These are phyloP conservation scores for Rhodomyrtus tomentosa DNA, from an alignment of 345 rosid genomes.

Conservation along the genomic window DNA sequence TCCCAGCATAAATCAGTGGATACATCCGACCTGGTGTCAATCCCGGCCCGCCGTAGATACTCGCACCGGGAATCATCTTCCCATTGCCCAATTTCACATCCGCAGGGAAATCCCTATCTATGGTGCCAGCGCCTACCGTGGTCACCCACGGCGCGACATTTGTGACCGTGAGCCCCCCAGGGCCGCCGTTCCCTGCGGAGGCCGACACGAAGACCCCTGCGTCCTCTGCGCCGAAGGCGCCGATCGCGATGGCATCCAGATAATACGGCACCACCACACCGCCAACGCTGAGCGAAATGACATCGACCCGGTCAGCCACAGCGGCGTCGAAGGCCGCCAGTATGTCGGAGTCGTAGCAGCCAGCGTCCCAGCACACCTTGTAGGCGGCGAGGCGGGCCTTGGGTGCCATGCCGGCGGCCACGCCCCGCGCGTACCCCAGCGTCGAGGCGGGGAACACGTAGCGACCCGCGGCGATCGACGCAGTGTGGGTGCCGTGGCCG, in stretches of 20 bases:
- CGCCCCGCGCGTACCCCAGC: constrained; percentile 68
- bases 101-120: constrained; percentile 77
- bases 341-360: constrained; percentile 90
- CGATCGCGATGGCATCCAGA: constrained; percentile 90
- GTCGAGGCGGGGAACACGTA: constrained; percentile 73
- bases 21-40: constrained; percentile 47
- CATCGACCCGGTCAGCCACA: constrained; percentile 76
- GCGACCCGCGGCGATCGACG: constrained; percentile 77
- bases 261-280: constrained; percentile 84
- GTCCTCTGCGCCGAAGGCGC: constrained; percentile 68
- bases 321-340: constrained; percentile 81
- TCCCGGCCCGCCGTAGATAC: constrained; percentile 57
- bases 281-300: constrained; percentile 79
- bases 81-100: constrained; percentile 72
- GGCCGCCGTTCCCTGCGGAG: constrained; percentile 94
- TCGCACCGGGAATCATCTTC: constrained; percentile 42
- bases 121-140: constrained; percentile 80
- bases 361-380: constrained; percentile 90
- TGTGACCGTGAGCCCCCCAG: constrained; percentile 68
- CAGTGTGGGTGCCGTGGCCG: constrained; percentile 88
- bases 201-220: constrained; percentile 73
- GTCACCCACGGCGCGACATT: constrained; percentile 86
- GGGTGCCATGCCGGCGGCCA: constrained; percentile 93
- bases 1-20: constrained; percentile 64
- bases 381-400: constrained; percentile 84